phyloP scores from a whole-genome alignment of 1,139 yeast genomes.

The Pichiaceae sp. region DNA sequence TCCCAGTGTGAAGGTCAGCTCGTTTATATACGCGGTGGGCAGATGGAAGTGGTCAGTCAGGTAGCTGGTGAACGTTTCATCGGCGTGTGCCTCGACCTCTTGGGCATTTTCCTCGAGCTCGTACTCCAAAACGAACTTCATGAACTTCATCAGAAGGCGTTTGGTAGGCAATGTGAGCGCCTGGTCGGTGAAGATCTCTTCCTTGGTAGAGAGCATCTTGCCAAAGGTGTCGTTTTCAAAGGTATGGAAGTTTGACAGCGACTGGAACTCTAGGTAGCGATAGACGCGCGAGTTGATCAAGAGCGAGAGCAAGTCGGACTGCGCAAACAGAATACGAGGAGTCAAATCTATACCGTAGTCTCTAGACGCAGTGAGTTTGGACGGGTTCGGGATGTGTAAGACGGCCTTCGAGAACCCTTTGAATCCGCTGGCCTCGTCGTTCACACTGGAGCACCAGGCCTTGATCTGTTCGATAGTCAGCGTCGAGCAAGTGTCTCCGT shows the following conservation, averaged over 20 bases:
- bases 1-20: constrained; percentile 80
- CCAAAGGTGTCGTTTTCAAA: constrained; percentile 87
- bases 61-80: constrained; percentile 50
- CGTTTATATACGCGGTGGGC: constrained; percentile 68
- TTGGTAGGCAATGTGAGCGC: constrained; percentile 68
- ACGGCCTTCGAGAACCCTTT: constrained; percentile 52
- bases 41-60: constrained; percentile 53
- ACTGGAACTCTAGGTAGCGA: constrained; percentile 86
- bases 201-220: constrained; percentile 74
- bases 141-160: constrained; percentile 82
- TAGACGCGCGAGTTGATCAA: constrained; percentile 80
- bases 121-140: constrained; percentile 78
- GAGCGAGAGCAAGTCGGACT: constrained; percentile 72
- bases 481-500: constrained; percentile 85
- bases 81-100: constrained; percentile 47
- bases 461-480: constrained; percentile 78
- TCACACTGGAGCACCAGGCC: constrained; percentile 68
- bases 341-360: constrained; percentile 83
- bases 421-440: constrained; percentile 23
- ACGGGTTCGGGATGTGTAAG: constrained; percentile 61
- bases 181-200: constrained; percentile 90
- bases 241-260: constrained; percentile 81
- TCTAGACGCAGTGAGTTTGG: constrained; percentile 48
- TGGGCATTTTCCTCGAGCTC: constrained; percentile 39
- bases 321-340: constrained; percentile 86